Evolutionary conservation across 768 basidiomycete genomes (phyloP).

Genomic region (Panus rudis): DNA sequence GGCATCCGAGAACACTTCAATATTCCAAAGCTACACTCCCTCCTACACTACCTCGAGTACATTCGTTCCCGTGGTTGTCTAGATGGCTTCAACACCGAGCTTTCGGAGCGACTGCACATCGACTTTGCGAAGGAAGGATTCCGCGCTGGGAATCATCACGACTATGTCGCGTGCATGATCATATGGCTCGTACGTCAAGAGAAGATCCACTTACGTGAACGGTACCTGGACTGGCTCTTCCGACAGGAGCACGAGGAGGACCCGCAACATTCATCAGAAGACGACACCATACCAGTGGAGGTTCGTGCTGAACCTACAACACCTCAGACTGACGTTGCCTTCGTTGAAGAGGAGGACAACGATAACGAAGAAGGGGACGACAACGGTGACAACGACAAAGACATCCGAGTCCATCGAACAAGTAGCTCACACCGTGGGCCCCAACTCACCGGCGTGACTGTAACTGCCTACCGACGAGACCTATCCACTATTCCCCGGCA

Average conservation of each 20-base stretch:
- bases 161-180: conserved; percentile 22
- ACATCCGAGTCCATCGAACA: too few species aligned
- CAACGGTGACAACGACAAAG: too few species aligned
- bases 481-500: too few species aligned
- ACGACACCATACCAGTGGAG: too few species aligned
- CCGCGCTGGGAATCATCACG: conserved; percentile 17
- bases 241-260: not conserved
- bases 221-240: not conserved
- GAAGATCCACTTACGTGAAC: not conserved
- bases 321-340: too few species aligned
- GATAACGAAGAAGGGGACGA: too few species aligned
- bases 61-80: conserved; percentile 14
- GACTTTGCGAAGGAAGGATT: conserved; percentile 22
- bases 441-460: too few species aligned
- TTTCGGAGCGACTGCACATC: conserved; percentile 22
- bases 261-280: too few species aligned
- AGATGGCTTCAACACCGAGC: conserved; percentile 24
- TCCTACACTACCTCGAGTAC: conserved; percentile 14
- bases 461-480: too few species aligned
- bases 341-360: too few species aligned
- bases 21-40: conserved; percentile 22
- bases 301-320: too few species aligned
- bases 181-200: conserved; percentile 15
- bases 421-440: too few species aligned
- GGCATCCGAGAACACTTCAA: conserved; percentile 16